phyloP scores from a whole-genome alignment of 352 stramenopile species.

The Phytophthora litchii region DNA sequence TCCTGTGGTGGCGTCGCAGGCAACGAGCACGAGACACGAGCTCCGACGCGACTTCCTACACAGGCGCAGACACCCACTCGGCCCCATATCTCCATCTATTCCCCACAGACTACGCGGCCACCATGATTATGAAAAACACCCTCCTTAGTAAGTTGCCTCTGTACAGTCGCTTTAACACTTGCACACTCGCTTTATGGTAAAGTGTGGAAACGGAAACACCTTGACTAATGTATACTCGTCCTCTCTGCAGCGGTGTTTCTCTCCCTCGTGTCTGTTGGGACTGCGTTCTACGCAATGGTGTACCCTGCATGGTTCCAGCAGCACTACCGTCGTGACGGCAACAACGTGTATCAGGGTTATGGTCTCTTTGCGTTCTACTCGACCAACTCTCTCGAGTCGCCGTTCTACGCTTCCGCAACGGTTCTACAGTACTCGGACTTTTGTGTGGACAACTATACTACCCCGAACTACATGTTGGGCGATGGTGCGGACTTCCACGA shows the following conservation, averaged over 20 bases:
- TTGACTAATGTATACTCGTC: neutral
- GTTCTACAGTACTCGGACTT: slow-evolving; percentile 82
- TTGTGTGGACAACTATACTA: slow-evolving; percentile 52
- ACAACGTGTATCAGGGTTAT: slow-evolving; percentile 80
- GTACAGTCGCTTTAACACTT: slow-evolving; percentile 20
- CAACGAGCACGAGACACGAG: slow-evolving; percentile 8
- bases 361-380: slow-evolving; percentile 87
- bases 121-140: slow-evolving; percentile 76
- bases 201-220: neutral
- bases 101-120: neutral
- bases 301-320: slow-evolving; percentile 89
- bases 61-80: slow-evolving; percentile 6
- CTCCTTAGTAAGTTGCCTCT: slow-evolving; percentile 48
- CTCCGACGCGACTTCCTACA: slow-evolving; percentile 13
- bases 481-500: slow-evolving; percentile 74
- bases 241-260: slow-evolving; percentile 74
- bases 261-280: slow-evolving; percentile 73
- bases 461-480: slow-evolving; percentile 85
- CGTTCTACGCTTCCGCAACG: slow-evolving; percentile 82
- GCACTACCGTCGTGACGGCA: slow-evolving; percentile 76
- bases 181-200: neutral
- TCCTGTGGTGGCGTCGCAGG: slow-evolving; percentile 33
- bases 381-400: slow-evolving; percentile 65
- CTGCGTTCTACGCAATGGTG: slow-evolving; percentile 78
- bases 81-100: neutral